These are phyloP conservation scores for Erysiphe pulchra DNA, from an alignment of 2,329 filamentous ascomycete species.

Conservation along the genomic window DNA sequence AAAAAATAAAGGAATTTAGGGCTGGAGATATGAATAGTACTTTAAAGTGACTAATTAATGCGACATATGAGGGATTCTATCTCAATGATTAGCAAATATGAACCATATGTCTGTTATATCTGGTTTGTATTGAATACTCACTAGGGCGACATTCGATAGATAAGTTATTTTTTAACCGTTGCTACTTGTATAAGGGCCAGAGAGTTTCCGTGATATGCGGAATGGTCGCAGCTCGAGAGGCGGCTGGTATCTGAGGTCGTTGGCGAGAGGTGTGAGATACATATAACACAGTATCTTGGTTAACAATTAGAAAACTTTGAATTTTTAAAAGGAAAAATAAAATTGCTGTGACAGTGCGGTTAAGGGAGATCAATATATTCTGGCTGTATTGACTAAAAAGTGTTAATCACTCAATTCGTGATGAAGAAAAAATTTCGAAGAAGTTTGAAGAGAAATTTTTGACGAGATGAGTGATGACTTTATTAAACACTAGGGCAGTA, in stretches of 20 bases:
- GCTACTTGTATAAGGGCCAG: slow-evolving; percentile 68
- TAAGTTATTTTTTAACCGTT: slow-evolving; percentile 48
- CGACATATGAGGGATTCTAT: slow-evolving; percentile 17
- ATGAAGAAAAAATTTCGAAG: too few relatives aligned
- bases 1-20: slow-evolving; percentile 4
- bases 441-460: too few relatives aligned
- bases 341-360: too few relatives aligned
- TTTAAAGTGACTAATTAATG: slow-evolving; percentile 9
- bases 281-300: slow-evolving; percentile 16
- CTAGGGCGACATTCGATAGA: slow-evolving; percentile 13
- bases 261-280: slow-evolving; percentile 28
- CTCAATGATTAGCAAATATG: slow-evolving; percentile 13
- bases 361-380: too few relatives aligned
- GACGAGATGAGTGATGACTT: too few relatives aligned
- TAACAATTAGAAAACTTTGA: slow-evolving; percentile 12
- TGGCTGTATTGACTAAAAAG: too few relatives aligned
- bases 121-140: slow-evolving; percentile 24
- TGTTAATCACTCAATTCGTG: too few relatives aligned
- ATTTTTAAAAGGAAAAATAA: too few relatives aligned
- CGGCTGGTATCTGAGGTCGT: slow-evolving; percentile 83
- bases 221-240: slow-evolving; percentile 91
- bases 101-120: slow-evolving; percentile 3
- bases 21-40: slow-evolving; percentile 5
- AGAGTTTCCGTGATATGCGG: slow-evolving; percentile 85
- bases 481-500: too few relatives aligned